phyloP scores from a whole-genome alignment of 1,139 yeast genomes.

The Barnettozyma hawaiiensis region DNA sequence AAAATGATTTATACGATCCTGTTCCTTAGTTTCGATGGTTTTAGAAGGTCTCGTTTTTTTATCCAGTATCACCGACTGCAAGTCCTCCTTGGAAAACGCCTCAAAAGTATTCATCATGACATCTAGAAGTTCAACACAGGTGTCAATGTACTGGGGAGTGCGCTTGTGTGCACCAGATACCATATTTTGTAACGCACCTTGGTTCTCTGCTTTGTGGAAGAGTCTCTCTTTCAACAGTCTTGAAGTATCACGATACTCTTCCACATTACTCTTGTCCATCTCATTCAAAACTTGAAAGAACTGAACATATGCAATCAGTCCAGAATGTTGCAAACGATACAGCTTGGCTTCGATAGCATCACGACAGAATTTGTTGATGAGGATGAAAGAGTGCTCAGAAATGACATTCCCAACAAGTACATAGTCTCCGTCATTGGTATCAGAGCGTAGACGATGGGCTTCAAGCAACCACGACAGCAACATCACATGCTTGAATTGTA shows the following conservation, averaged over 20 bases:
- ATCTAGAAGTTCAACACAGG: constrained; percentile 62
- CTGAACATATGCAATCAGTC: constrained; percentile 64
- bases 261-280: constrained; percentile 36
- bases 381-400: constrained; percentile 57
- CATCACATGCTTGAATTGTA: constrained; percentile 47
- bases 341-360: constrained; percentile 41
- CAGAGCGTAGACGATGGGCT: constrained; percentile 32
- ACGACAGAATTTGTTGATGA: constrained; percentile 52
- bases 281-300: constrained; percentile 50
- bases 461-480: constrained; percentile 68
- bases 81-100: constrained; percentile 56
- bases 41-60: constrained; percentile 34
- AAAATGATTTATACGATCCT: constrained; percentile 31
- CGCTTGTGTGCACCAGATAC: constrained; percentile 65
- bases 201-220: constrained; percentile 61
- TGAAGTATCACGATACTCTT: constrained; percentile 42
- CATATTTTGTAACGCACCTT: constrained; percentile 51
- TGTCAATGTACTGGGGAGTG: constrained; percentile 57
- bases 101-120: constrained; percentile 65
- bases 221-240: constrained; percentile 47
- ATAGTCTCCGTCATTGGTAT: constrained; percentile 35
- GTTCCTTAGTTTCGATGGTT: constrained; percentile 27
- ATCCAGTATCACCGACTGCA: constrained; percentile 49
- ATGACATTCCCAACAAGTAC: constrained; percentile 65
- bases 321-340: constrained; percentile 63